Conservation (phyloP, 2,329 filamentous ascomycete genomes). For the Botrytis cinerea region DNA sequence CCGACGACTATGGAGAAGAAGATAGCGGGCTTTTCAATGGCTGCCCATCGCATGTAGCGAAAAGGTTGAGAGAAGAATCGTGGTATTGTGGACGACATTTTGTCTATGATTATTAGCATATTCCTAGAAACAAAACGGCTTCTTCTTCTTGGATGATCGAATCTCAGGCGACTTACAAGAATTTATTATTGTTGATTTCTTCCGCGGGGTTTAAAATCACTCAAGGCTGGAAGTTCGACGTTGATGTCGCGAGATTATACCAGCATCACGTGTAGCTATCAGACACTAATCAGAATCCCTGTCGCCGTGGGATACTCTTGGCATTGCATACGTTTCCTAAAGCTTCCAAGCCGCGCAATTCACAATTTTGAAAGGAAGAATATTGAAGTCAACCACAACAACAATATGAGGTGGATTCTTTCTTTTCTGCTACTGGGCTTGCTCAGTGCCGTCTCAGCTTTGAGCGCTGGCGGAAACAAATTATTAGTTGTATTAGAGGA, state of each 20-base stretch:
- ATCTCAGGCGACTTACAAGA: neutral
- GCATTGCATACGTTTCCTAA: constrained; percentile 44
- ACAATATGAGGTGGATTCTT: constrained; percentile 71
- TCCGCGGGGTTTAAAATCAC: neutral
- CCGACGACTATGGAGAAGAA: constrained; percentile 85
- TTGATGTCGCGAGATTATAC: constrained; percentile 28
- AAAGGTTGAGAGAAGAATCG: constrained; percentile 83
- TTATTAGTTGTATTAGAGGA: constrained; percentile 87
- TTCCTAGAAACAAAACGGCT: neutral
- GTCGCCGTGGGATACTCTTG: constrained; percentile 32
- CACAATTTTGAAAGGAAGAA: constrained; percentile 24
- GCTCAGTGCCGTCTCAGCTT: constrained; percentile 67
- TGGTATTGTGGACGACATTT: constrained; percentile 65
- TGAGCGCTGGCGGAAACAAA: constrained; percentile 77
- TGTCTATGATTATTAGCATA: constrained; percentile 39
- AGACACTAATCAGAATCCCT: constrained; percentile 25
- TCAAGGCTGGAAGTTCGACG: constrained; percentile 24
- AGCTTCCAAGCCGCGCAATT: constrained; percentile 37
- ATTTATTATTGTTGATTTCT: constrained; percentile 5
- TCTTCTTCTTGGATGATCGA: neutral
- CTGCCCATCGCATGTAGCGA: constrained; percentile 84
- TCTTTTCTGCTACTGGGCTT: constrained; percentile 69
- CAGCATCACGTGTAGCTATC: constrained; percentile 29
- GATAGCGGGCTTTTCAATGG: constrained; percentile 84
- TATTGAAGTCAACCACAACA: constrained; percentile 32